Evolutionary conservation across 352 stramenopile species (phyloP), one percentile per base, ranked within the genome.

Genomic region (Globisporangium echinulatum): DNA sequence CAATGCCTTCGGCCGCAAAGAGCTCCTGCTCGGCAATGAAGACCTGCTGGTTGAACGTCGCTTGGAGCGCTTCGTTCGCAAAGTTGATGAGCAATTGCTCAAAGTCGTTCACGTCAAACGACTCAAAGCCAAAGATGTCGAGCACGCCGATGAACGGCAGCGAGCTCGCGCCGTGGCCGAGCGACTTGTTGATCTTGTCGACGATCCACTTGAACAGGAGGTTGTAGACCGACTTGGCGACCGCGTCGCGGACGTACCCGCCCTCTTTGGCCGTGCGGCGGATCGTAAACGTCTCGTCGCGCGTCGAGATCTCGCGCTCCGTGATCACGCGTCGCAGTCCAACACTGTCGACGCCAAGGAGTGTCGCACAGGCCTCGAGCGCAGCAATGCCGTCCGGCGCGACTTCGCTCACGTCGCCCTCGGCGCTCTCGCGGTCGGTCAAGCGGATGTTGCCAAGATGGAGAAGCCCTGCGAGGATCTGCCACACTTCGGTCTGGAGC

Each of bases 101-200:
- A 54, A 96, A 92, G 61, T 92, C 86, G 67, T 98, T 98, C 44
- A 88, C 74, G 56, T 95, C 84, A 64, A 99, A 98, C 6, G 88
- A 96, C 70, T 99, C 96, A 65, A 99, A 99, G 15, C 96, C 96
- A 72, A 98, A 99, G 68, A 98, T 99, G 85, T 99, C 96, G 17
- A 98, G 71, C 37, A 98, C 83, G 38, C 94, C 96, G 65, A 98
- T 98, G 59, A 96, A 97, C 37, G 76, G 72, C 38, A 84, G 58
- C 55, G 66, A 79, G 60, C 58, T 83, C 48, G 75, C 87, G 52
- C 73, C 90, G 78, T 87, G 88, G 50, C 82, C 89, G 60, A 79
- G 87, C 67, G 77, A 86, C 62, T 68, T 71, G 82, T 96, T 92
- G 63, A 90, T 92, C 64, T 85, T 85, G 57, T 74, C 74, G 54